A percentile compares a stretch with the other conserved stretches of the same genome.
Conservation (phyloP, 179 eudicot genomes). For the Amaranthus tricolor region DNA sequence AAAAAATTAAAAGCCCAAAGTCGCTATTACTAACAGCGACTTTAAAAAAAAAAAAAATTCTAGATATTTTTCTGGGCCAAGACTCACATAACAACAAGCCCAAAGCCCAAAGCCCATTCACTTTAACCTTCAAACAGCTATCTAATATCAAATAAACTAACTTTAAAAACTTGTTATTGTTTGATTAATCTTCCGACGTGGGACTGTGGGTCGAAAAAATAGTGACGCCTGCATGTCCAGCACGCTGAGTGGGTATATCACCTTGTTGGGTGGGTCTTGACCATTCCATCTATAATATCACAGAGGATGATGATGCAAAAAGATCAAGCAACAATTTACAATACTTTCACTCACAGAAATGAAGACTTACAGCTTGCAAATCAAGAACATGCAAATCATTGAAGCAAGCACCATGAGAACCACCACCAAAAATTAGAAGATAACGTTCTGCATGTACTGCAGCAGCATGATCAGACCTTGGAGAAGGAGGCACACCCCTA, state of each 20-base stretch:
- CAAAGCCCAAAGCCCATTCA: no score
- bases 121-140: no score
- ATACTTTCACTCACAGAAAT: slow-evolving; percentile 11
- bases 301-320: slow-evolving; percentile 16
- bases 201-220: no score
- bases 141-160: no score
- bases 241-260: slow-evolving; percentile 92
- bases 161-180: no score
- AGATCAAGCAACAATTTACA: slow-evolving; percentile 12
- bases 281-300: slow-evolving; percentile 91
- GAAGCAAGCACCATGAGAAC: slow-evolving; percentile 98
- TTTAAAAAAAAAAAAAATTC: no score
- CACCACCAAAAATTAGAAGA: slow-evolving; percentile 98
- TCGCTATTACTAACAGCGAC: no score
- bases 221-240: slow-evolving; percentile 97
- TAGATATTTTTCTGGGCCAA: no score
- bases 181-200: no score
- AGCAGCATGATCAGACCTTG: slow-evolving; percentile 98
- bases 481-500: slow-evolving; percentile 96
- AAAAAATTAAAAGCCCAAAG: no score
- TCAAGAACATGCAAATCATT: slow-evolving; percentile 98
- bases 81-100: no score
- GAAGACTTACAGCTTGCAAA: slow-evolving; percentile 76
- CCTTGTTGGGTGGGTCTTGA: slow-evolving; percentile 94
- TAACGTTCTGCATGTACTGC: slow-evolving; percentile 98